Base-by-base conservation (phyloP, 345 rosid species). In the Arabis alpina region DNA sequence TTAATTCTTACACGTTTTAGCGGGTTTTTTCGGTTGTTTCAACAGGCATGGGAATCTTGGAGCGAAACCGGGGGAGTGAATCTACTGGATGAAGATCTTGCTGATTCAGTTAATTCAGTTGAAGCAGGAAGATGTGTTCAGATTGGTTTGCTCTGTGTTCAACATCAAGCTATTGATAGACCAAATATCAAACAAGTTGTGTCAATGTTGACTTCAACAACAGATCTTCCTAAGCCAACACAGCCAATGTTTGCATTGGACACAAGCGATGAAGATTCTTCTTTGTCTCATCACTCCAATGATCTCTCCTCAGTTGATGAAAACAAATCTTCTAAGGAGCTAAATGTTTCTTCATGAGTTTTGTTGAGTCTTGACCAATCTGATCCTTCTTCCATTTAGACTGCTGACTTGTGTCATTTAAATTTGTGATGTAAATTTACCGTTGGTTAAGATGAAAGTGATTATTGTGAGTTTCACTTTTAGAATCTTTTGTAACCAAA, bases 31-130 rank as follows among this genome's bases (percentile, higher is more conserved):
- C 8, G 8, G 8, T 25, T 43, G 1, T 19, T 50, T 2, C 14
- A 60, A 61, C 70, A 75, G 79, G 75, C 75, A 41, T 75, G 71
- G 71, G 79, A 75, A 11, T 75, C 79, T 4, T 75, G 75, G 75
- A 61, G 53, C 2, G 61, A 75, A 42, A 48, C 54, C 0, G 61
- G 65, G 0, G 79, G 79, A 55, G 28, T 56, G 16, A 61, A 75
- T 41, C 54, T 69, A 49, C 45, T 75, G 10, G 75, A 75, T 49
- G 2, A 69, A 75, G 75, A 69, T 69, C 64, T 69, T 54, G 53
- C 24, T 36, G 66, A 47, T 62, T 12, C 54, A 47, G 65, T 37
- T 6, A 37, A 39, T 39, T 13, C 54, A 62, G 54, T 39, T 47
- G 79, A 75, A 75, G 79, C 44, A 30, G 75, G 70, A 39, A 55